Evolutionary conservation across 169 alveolate genomes (phyloP), one percentile per base, ranked within the genome.

Genomic region (Cryptosporidium ubiquitum): DNA sequence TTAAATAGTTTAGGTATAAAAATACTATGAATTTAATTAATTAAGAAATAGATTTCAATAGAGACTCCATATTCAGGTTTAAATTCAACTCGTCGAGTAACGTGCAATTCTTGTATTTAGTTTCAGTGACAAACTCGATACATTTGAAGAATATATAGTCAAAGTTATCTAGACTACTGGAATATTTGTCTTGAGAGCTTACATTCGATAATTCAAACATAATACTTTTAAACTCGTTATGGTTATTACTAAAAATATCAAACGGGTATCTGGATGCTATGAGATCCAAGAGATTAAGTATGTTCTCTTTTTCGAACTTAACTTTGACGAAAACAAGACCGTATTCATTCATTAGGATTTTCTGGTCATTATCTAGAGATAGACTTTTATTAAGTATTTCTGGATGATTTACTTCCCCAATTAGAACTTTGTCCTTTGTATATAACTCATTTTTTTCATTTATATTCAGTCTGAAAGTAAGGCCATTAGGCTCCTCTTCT

Each of bases 81-180:
- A 61, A 73, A 33, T 55, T 23, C 16, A 26, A 55, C 6, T 55
- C 66, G 37, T 55, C 16, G 52, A 16, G 69, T 31, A 39, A 39
- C 40, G 29, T 42, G 35, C 29, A 42, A 29, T 40, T 23, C 1
- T 5, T 44, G 16, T 44, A 44, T 29, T 58, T 66, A 16, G 58
- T 44, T 35, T 64, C 40, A 14, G 33, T 60, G 23, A 79, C 23
- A 40, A 61, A 58, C 47, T 79, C 89, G 14, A 64, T 61, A 33
- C 89, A 79, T 10, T 61, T 68, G 29, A 79, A 79, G 18, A 61
- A 16, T 37, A 61, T 79, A 42, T 60, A 79, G 23, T 61, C 89
- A 5, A 51, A 58, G 61, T 16, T 61, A n/a, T 79, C 75, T 4
- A 69, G 37, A 18, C 29, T 42, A 35, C 64, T 18, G 40, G 23